Evolutionary conservation across 306 rosid genomes (phyloP).

Genomic region (Pachyrhizus erosus): DNA sequence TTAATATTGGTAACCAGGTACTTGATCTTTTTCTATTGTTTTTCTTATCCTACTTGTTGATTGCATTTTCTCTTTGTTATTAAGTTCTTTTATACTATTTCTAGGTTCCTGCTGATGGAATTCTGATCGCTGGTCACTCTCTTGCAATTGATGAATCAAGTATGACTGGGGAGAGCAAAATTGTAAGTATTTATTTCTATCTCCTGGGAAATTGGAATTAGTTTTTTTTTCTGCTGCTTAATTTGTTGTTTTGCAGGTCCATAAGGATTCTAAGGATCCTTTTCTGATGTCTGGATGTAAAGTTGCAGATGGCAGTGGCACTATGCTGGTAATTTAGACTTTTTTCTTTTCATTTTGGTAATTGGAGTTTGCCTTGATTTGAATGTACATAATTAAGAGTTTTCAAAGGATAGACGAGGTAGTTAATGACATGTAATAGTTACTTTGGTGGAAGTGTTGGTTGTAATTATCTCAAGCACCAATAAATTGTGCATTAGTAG

Average conservation of each 20-base stretch:
- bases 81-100: conserved; percentile 31
- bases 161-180: conserved; percentile 99
- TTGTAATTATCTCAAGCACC: not conserved
- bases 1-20: conserved; percentile 91
- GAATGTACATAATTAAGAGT: not conserved
- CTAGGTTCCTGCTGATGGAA: conserved; percentile 96
- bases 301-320: conserved; percentile 97
- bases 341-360: conserved; percentile 15
- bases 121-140: conserved; percentile 82
- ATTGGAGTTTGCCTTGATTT: not conserved
- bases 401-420: conserved; percentile 19
- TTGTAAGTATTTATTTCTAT: conserved; percentile 60
- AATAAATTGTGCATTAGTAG: not conserved
- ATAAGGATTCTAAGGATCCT: conserved; percentile 82
- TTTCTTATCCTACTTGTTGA: conserved; percentile 19
- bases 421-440: conserved; percentile 33
- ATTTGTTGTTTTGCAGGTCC: conserved; percentile 56
- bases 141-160: conserved; percentile 93
- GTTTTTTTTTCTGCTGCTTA: not conserved
- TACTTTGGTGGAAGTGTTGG: conserved; percentile 24
- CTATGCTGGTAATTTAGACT: conserved; percentile 77
- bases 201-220: not conserved
- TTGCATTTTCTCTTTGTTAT: conserved; percentile 31
- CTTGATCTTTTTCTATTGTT: conserved; percentile 18
- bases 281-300: conserved; percentile 98